A percentile compares a stretch with the other conserved stretches of the same genome.
phyloP scores from a whole-genome alignment of 2,329 filamentous ascomycete species.

The Coniochaeta prunicola region DNA sequence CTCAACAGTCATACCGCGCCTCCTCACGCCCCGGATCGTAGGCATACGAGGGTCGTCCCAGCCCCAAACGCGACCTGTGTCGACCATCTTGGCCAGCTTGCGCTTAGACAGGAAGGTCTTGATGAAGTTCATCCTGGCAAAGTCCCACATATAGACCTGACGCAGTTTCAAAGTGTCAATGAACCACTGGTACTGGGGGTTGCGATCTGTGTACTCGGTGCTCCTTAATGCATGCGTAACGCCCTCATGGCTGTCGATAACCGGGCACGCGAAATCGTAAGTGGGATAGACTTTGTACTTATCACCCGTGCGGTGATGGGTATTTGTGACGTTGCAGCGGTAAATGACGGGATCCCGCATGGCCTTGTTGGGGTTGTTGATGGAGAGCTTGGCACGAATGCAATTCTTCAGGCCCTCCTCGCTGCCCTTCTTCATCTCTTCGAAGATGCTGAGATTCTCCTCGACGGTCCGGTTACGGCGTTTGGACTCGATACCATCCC shows the following conservation, averaged over 20 bases:
- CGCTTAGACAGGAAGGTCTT: constrained; percentile 78
- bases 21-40: constrained; percentile 70
- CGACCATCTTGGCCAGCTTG: constrained; percentile 78
- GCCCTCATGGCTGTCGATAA: constrained; percentile 74
- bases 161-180: constrained; percentile 65
- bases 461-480: constrained; percentile 72
- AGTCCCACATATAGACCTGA: constrained; percentile 79
- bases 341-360: constrained; percentile 97
- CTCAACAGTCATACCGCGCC: constrained; percentile 71
- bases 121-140: constrained; percentile 78
- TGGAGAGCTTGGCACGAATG: constrained; percentile 89
- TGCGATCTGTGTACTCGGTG: constrained; percentile 74
- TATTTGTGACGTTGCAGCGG: constrained; percentile 67
- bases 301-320: constrained; percentile 71
- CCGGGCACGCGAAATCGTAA: constrained; percentile 80
- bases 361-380: constrained; percentile 89
- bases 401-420: constrained; percentile 78
- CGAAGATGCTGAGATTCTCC: constrained; percentile 79
- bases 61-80: constrained; percentile 67
- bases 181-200: constrained; percentile 85
- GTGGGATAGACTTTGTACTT: constrained; percentile 83
- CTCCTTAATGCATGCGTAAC: constrained; percentile 65
- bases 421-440: constrained; percentile 86
- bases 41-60: constrained; percentile 88
- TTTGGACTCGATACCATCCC: constrained; percentile 74